Percentiles rank a stretch among this genome's conserved stretches.
Conservation (phyloP, 2,329 filamentous ascomycete genomes). For the Cladophialophora psammophila region DNA sequence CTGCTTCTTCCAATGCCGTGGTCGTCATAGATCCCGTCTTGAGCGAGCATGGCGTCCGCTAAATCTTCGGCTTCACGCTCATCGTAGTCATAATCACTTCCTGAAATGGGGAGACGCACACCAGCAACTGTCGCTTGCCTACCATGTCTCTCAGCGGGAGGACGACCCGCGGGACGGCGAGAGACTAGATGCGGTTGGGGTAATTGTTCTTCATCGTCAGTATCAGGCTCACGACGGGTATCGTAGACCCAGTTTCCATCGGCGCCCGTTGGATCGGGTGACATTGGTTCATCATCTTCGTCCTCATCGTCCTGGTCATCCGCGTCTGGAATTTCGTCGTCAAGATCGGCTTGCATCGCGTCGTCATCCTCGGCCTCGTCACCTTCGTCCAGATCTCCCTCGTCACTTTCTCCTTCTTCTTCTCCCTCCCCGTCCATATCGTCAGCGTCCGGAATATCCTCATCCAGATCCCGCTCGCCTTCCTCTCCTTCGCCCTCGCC, state of each 20-base stretch:
- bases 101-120: conserved; percentile 25
- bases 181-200: conserved; percentile 4
- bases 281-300: conserved; percentile 46
- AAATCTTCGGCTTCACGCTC: conserved; percentile 63
- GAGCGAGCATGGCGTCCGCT: conserved; percentile 43
- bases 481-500: conserved; percentile 46
- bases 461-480: conserved; percentile 51
- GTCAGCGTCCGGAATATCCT: conserved; percentile 55
- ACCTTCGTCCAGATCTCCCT: conserved; percentile 53
- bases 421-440: conserved; percentile 53
- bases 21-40: conserved; percentile 43
- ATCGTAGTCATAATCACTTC: conserved; percentile 57
- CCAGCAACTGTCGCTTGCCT: conserved; percentile 28
- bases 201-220: conserved; percentile 29
- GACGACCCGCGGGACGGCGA: neutral
- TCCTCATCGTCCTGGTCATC: conserved; percentile 55
- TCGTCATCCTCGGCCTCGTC: conserved; percentile 59
- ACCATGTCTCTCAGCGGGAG: neutral
- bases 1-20: conserved; percentile 40
- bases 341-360: conserved; percentile 50
- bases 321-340: conserved; percentile 57
- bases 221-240: conserved; percentile 38
- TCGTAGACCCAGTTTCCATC: conserved; percentile 42
- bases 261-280: conserved; percentile 20
- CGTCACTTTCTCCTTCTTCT: conserved; percentile 50